A percentile compares a stretch with the other conserved stretches of the same genome.
Conservation (phyloP, 23 red algal species). For the Gracilariopsis chorda region DNA sequence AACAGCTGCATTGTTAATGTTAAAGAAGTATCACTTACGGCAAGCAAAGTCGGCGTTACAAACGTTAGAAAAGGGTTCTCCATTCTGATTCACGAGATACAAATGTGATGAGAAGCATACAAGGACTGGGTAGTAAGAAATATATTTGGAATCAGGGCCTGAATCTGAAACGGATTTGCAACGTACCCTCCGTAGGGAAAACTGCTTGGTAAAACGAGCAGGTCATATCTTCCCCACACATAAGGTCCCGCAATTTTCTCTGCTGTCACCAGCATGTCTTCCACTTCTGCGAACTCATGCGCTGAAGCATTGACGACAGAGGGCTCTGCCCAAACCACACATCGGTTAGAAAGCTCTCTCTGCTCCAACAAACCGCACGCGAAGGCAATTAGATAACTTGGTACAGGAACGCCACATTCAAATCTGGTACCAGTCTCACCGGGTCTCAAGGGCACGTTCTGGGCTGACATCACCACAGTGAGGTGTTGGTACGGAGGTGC, state of each 20-base stretch:
- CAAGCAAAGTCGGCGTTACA: constrained; percentile 55
- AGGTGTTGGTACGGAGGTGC: neutral
- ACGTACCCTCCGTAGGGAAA: constrained; percentile 59
- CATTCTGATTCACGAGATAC: no score
- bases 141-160: no score
- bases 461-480: constrained; percentile 1
- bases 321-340: constrained; percentile 29
- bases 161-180: no score
- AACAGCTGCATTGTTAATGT: neutral
- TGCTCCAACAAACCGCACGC: constrained; percentile 22
- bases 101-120: no score
- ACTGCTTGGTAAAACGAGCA: constrained; percentile 27
- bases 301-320: neutral
- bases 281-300: constrained; percentile 31
- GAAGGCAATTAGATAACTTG: constrained; percentile 47
- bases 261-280: constrained; percentile 10
- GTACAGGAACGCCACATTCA: constrained; percentile 33
- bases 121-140: no score
- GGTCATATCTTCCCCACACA: constrained; percentile 39
- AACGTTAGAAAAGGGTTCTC: constrained; percentile 70
- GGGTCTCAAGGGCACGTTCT: neutral
- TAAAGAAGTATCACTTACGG: constrained; percentile 4
- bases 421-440: neutral
- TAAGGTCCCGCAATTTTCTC: constrained; percentile 39
- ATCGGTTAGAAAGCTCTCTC: constrained; percentile 22